These are phyloP conservation scores for Pythium apleroticum DNA, from an alignment of 352 stramenopile species.

Conservation along the genomic window DNA sequence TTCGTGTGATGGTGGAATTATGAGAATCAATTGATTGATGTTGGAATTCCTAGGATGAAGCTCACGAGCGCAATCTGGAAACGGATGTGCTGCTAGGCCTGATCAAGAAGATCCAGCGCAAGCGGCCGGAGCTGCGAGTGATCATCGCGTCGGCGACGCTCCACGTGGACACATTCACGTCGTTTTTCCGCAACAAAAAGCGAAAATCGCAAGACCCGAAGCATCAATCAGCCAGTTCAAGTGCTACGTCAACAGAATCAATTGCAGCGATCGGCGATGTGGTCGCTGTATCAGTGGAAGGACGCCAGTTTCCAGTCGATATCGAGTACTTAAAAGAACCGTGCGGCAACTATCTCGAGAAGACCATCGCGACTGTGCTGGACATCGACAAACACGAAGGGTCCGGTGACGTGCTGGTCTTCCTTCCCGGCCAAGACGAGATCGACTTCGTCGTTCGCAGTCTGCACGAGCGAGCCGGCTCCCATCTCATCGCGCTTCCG, in stretches of 20 bases:
- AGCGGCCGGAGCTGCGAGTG: slow-evolving; percentile 86
- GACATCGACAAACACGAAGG: slow-evolving; percentile 68
- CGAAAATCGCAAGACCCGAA: slow-evolving; percentile 22
- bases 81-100: slow-evolving; percentile 93
- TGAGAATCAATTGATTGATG: slow-evolving; percentile 9
- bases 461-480: slow-evolving; percentile 45
- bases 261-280: slow-evolving; percentile 37
- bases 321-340: slow-evolving; percentile 86
- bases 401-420: slow-evolving; percentile 94
- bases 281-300: slow-evolving; percentile 75
- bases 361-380: slow-evolving; percentile 70
- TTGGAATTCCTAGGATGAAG: slow-evolving; percentile 80
- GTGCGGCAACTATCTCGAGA: slow-evolving; percentile 66
- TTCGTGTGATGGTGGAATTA: not conserved
- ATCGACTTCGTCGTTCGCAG: slow-evolving; percentile 90
- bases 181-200: slow-evolving; percentile 85
- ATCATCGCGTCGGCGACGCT: slow-evolving; percentile 82
- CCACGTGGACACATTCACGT: slow-evolving; percentile 85
- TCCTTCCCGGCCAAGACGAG: slow-evolving; percentile 93
- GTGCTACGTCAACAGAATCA: not conserved
- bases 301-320: slow-evolving; percentile 91
- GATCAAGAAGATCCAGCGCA: slow-evolving; percentile 95
- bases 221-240: slow-evolving; percentile 2
- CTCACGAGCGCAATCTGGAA: slow-evolving; percentile 93
- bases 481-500: slow-evolving; percentile 58